These are phyloP conservation scores for Brassica rapa DNA, from an alignment of 345 rosid species.

Conservation along the genomic window DNA sequence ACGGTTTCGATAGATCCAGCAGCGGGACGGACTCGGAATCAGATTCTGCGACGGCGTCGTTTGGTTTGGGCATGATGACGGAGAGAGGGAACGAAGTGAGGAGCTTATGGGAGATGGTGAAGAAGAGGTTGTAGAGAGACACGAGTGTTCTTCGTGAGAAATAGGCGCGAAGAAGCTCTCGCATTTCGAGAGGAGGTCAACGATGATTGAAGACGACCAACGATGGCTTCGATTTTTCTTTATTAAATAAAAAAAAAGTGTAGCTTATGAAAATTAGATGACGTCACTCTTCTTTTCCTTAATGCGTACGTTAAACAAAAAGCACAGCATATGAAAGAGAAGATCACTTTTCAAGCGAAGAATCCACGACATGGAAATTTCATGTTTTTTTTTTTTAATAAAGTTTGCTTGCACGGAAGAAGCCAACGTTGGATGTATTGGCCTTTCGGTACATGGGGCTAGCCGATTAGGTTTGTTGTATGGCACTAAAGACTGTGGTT, in stretches of 20 bases:
- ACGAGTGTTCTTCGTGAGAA: conserved; percentile 41
- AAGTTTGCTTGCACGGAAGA: conserved; percentile 28
- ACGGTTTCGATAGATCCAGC: conserved; percentile 54
- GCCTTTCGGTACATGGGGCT: not conserved
- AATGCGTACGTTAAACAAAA: conserved; percentile 30
- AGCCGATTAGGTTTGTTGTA: too few species aligned
- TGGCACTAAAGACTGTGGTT: too few species aligned
- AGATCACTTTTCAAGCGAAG: conserved; percentile 13
- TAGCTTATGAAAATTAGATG: not conserved
- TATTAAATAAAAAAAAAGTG: not conserved
- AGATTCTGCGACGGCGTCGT: conserved; percentile 19
- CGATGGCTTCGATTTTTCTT: not conserved
- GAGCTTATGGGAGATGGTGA: conserved; percentile 18
- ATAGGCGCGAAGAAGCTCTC: conserved; percentile 36
- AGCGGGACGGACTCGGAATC: conserved; percentile 38
- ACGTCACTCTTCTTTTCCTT: not conserved
- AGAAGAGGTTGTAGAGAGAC: conserved; percentile 39
- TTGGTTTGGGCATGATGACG: conserved; percentile 37
- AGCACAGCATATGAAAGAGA: not conserved
- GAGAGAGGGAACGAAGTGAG: conserved; percentile 27
- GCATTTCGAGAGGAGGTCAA: conserved; percentile 11
- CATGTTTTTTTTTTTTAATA: not conserved
- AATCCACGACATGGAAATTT: conserved; percentile 2
- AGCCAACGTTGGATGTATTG: conserved; percentile 4
- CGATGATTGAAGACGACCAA: conserved; percentile 8